Base-by-base conservation (phyloP, 768 basidiomycete genomes). In the Pleurotus tuoliensis region DNA sequence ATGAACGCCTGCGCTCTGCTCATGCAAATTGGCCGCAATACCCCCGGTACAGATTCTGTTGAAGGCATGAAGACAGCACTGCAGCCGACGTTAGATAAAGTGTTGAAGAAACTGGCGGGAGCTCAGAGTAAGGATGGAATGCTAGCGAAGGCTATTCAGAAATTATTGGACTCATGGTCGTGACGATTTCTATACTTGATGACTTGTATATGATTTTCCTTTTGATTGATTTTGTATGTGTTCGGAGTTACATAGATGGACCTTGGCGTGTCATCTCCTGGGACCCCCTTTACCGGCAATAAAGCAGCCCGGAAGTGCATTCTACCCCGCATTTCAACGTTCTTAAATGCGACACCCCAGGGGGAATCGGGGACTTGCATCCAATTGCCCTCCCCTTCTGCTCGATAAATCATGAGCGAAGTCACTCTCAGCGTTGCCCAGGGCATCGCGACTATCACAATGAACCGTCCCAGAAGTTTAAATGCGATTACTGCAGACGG, bases 1-100 rank as follows among this genome's bases (percentile, higher is more conserved):
- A 75, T 82, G 24, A 94, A 94, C 62, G 80, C 84, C 15, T 92
- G 90, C 66, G 81, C 86, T 5, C 77, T 94, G 58, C 70, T 94
- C 24, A 75, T 81, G 40, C 86, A 90, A 60, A 65, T 90, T 16
- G 79, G 79, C 34, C 79, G 79, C 61, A 76, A 84, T 63, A 71
- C 75, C 3, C 67, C 79, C 7, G 78, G 77, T 5, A 76, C 78
- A 3, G 76, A 79, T 27, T 34, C 9, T 34, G 67, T 84, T 55
- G 68, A 71, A 22, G 71, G 67, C 34, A 64, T 91, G 52, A 83
- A 84, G 68, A 80, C 78, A 4, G 69, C 70, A 44, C 71, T 81
- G 22, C 68, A 73, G 47, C 76, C 81, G 8, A 76, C 80, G 18
- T 63, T 91, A 34, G 77, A 82, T 58, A 78, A 77, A 58, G 62